phyloP scores from a whole-genome alignment of 805 yeast species.

The Candida rishiriensis region DNA sequence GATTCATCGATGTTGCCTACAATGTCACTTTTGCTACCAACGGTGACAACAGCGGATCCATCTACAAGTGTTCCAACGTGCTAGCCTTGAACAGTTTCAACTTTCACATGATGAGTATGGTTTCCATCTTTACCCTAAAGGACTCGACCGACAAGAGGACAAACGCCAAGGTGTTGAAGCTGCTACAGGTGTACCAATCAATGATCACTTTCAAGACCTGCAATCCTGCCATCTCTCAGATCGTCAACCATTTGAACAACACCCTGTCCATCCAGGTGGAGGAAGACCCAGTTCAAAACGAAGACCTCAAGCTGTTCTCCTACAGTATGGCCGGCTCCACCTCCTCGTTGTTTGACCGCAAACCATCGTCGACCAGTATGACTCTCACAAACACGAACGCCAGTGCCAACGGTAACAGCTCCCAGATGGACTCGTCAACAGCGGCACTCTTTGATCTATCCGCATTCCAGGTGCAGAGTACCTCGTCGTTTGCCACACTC shows the following conservation, averaged over 20 bases:
- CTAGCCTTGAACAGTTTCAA: conserved; percentile 29
- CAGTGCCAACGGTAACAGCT: no score
- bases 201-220: conserved; percentile 18
- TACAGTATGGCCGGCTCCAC: conserved; percentile 11
- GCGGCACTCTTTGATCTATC: conserved; percentile 22
- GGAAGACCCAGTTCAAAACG: conserved; percentile 13
- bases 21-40: conserved; percentile 16
- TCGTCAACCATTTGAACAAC: conserved; percentile 19
- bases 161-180: conserved; percentile 11
- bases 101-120: conserved; percentile 25
- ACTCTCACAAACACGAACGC: background rate
- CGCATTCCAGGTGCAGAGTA: conserved; percentile 25
- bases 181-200: conserved; percentile 23
- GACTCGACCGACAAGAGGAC: conserved; percentile 10
- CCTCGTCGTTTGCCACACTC: conserved; percentile 3
- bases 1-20: conserved; percentile 20
- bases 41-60: conserved; percentile 12
- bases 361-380: conserved; percentile 3
- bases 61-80: conserved; percentile 19
- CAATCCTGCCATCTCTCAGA: conserved; percentile 18
- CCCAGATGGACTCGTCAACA: background rate
- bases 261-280: conserved; percentile 7
- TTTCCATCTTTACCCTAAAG: conserved; percentile 22
- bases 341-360: conserved; percentile 21
- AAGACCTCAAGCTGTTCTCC: conserved; percentile 23